Evolutionary conservation across 1,284 basidiomycete species (phyloP).

Genomic region (Cryptococcus jaspeensis): DNA sequence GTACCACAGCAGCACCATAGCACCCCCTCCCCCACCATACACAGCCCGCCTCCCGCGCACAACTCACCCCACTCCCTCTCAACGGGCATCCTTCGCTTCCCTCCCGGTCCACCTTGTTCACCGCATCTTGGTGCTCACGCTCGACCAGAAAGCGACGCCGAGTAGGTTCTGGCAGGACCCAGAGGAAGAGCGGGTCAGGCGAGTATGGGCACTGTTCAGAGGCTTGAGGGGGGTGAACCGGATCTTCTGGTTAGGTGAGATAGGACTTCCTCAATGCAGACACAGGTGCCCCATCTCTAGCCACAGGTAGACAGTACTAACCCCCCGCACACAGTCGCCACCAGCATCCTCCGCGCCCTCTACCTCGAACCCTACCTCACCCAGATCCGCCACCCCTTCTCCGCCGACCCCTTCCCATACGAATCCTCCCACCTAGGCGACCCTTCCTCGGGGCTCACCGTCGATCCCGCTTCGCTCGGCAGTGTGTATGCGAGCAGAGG

Average conservation of each 20-base stretch:
- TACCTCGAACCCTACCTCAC: constrained; percentile 24
- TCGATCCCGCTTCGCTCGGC: background rate
- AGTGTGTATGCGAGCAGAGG: constrained; percentile 31
- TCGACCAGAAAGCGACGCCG: constrained; percentile 37
- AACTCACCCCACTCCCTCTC: too few relatives aligned
- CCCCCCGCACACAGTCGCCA: too few relatives aligned
- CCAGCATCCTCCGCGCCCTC: constrained; percentile 30
- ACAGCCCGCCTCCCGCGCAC: background rate
- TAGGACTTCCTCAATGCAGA: too few relatives aligned
- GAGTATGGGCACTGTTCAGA: constrained; percentile 32
- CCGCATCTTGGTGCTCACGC: constrained; percentile 32
- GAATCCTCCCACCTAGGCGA: constrained; percentile 16
- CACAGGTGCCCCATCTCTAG: too few relatives aligned
- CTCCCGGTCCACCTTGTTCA: constrained; percentile 39
- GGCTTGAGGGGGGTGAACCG: constrained; percentile 34
- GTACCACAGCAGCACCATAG: constrained; percentile 2
- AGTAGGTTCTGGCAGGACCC: constrained; percentile 28
- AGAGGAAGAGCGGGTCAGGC: constrained; percentile 35
- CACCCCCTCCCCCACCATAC: constrained; percentile 21
- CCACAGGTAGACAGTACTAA: too few relatives aligned
- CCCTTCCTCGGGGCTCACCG: background rate
- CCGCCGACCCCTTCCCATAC: constrained; percentile 34
- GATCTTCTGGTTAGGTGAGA: constrained; percentile 41
- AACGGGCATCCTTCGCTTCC: constrained; percentile 10
- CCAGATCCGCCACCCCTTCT: constrained; percentile 21